phyloP scores from a whole-genome alignment of 768 basidiomycete species.

The Peribolospora kevripleyi region DNA sequence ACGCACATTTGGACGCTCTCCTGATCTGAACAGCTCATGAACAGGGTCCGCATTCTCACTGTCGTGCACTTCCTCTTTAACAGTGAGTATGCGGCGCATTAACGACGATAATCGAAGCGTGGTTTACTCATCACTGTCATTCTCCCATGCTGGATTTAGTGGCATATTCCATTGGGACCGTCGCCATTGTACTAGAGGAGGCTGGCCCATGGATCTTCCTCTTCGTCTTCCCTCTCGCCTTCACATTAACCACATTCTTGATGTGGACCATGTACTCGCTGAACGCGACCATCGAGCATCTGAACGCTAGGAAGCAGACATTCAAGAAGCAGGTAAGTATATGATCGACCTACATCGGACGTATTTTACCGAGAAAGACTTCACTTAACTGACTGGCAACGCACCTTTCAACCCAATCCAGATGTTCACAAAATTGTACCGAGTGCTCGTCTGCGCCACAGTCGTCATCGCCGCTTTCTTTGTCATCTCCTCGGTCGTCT shows the following conservation, averaged over 20 bases:
- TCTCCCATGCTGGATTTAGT: constrained; percentile 25
- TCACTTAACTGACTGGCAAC: not conserved
- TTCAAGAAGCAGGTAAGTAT: constrained; percentile 13
- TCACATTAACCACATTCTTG: constrained; percentile 85
- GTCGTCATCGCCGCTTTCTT: constrained; percentile 70
- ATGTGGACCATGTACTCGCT: constrained; percentile 47
- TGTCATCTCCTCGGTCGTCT: constrained; percentile 67
- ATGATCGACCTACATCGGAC: not conserved
- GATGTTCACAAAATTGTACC: constrained; percentile 74
- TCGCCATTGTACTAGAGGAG: constrained; percentile 71
- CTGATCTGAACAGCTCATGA: constrained; percentile 26
- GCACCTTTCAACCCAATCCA: constrained; percentile 29
- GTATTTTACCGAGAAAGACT: not conserved
- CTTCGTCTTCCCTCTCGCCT: constrained; percentile 80
- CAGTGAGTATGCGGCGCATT: constrained; percentile 29
- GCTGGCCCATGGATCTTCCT: constrained; percentile 52
- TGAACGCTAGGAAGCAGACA: constrained; percentile 43
- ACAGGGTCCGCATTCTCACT: constrained; percentile 55
- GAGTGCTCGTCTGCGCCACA: constrained; percentile 59
- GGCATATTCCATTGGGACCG: constrained; percentile 73
- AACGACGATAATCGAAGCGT: not conserved
- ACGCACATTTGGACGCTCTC: no score
- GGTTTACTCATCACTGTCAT: not conserved
- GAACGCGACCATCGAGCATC: constrained; percentile 63
- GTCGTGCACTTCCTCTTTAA: constrained; percentile 78